Evolutionary conservation across 1,284 basidiomycete species (phyloP), one percentile per base, ranked within the genome.

Genomic region (Ganoderma multipileum): DNA sequence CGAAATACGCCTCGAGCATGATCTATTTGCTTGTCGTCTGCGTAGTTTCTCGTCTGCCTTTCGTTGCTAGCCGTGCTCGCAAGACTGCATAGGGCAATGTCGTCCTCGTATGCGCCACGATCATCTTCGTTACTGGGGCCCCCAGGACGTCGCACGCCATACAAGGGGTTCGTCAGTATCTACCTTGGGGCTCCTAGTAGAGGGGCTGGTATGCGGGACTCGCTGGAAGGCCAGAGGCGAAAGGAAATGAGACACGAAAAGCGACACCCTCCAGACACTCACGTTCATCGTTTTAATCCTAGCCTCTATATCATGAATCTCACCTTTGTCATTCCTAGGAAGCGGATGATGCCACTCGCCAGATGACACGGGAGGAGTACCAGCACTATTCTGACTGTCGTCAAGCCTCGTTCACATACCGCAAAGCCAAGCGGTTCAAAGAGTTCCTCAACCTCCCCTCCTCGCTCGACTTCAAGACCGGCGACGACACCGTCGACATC

Each of bases 351-450:
- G 94, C 95, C 6, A 99, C 97, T 0, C 88, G 95, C 63, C 89
- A 95, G 80, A 99, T 99, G 97, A 98, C 96, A 0, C 87, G 95
- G 72, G 96, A 98, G 77, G 96, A 99, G 76, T 99, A 99, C 78
- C 94, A 97, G 71, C 96, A 98, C 78, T 99, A 99, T 79, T 96
- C 96, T 2, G 96, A 98, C 77, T 98, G 97, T 82, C 89, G 97
- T 64, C 96, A 98, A 80, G 97, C 97, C 0, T 96, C 95, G 12
- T 99, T 99, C 81, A 98, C 97, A 0, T 98, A 97, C 79, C 91
- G 96, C 61, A 98, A 98, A 89, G 95, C 91, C 12, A 98, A 98
- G 79, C 94, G 95, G 1, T 99, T 99, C 82, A 89, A 95, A 52
- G 97, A 99, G 75, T 99, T 98, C 77, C 88, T 99, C 73, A 96